phyloP scores from a whole-genome alignment of 2,329 filamentous ascomycete species.

The Trichophyton equinum region DNA sequence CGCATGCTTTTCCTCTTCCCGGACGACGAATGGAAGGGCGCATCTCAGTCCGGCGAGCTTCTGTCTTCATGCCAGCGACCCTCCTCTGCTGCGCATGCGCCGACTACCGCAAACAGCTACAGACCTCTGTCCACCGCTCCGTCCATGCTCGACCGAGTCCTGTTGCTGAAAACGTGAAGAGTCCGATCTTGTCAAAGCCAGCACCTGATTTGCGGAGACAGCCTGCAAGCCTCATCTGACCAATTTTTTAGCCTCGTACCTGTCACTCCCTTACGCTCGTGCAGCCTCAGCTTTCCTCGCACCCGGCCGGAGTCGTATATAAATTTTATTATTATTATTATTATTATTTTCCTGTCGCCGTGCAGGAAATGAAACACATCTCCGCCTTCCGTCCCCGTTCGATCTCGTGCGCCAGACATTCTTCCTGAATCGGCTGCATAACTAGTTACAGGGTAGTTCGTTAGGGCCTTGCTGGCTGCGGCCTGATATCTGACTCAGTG shows the following conservation, averaged over 20 bases:
- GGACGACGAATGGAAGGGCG: background rate
- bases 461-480: background rate
- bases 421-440: background rate
- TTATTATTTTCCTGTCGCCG: too few species aligned
- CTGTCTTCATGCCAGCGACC: background rate
- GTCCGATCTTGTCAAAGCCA: background rate
- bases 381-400: background rate
- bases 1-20: too few species aligned
- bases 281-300: background rate
- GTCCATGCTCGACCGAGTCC: background rate
- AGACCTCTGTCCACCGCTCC: background rate
- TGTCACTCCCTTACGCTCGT: background rate
- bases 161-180: background rate
- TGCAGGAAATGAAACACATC: background rate
- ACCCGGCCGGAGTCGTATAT: background rate
- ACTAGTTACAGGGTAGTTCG: background rate
- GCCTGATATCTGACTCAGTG: background rate
- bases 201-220: background rate
- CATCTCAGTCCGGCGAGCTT: background rate
- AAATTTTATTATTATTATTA: too few species aligned
- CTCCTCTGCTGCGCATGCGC: too few species aligned
- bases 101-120: too few species aligned
- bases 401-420: background rate
- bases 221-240: constrained; percentile 2
- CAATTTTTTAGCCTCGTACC: constrained; percentile 4